Conservation (phyloP, 805 yeast genomes). For the Candida hungchunana region DNA sequence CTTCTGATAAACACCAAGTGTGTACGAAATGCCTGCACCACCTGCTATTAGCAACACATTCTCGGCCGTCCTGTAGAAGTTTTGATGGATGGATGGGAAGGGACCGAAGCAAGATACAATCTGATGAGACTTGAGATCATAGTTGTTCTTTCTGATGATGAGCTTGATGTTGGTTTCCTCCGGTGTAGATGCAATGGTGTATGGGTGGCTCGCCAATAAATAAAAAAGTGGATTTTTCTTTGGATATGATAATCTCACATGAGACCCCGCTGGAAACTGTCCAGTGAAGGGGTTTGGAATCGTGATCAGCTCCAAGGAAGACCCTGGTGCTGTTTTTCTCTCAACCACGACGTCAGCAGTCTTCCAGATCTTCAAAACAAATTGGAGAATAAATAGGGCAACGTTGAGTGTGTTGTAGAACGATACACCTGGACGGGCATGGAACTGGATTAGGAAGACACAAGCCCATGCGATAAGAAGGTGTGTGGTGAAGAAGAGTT, state of each 20-base stretch:
- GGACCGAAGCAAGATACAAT: conserved; percentile 38
- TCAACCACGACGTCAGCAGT: conserved; percentile 17
- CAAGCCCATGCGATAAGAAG: conserved; percentile 44
- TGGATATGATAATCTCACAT: conserved; percentile 45
- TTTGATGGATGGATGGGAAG: conserved; percentile 40
- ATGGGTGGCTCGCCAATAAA: conserved; percentile 65
- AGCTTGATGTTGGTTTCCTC: conserved; percentile 38
- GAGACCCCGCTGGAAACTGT: conserved; percentile 49
- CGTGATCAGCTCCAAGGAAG: conserved; percentile 24
- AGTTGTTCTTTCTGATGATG: conserved; percentile 39
- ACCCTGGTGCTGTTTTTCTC: conserved; percentile 17
- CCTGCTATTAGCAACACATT: conserved; percentile 57
- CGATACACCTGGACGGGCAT: conserved; percentile 68
- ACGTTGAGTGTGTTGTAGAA: conserved; percentile 30
- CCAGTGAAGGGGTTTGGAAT: conserved; percentile 17
- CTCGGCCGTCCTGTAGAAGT: conserved; percentile 45
- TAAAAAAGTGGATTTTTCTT: conserved; percentile 37
- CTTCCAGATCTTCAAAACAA: conserved; percentile 30
- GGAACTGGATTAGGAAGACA: conserved; percentile 45
- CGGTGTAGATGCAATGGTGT: conserved; percentile 48
- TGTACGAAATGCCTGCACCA: conserved; percentile 70
- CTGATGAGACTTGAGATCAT: conserved; percentile 29
- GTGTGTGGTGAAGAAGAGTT: conserved; percentile 53
- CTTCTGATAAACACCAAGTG: conserved; percentile 47
- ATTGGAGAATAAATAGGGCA: conserved; percentile 33